Base-by-base conservation (phyloP, 2,329 filamentous ascomycete genomes). In the Sporothrix curviconia region DNA sequence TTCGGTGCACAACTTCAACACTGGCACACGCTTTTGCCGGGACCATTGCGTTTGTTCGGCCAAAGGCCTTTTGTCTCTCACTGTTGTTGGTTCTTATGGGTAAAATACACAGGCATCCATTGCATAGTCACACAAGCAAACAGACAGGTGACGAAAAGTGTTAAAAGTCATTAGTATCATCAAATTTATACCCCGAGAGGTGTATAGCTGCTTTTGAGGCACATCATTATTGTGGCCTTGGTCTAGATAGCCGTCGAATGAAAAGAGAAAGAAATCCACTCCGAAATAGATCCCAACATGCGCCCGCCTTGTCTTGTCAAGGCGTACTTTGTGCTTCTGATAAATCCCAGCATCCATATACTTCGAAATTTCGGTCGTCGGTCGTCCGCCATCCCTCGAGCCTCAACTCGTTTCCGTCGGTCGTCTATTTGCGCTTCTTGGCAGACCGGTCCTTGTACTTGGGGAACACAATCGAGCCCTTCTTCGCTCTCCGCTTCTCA, bases 381-480 rank as follows among this genome's bases (percentile, higher is more conserved):
- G n/a, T n/a, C n/a, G n/a, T n/a, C n/a, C n/a, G n/a, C n/a, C n/a
- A n/a, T n/a, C n/a, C n/a, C n/a, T n/a, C n/a, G n/a, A n/a, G n/a
- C n/a, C n/a, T n/a, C n/a, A n/a, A n/a, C n/a, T 14, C n/a, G 14
- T n/a, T 32, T 11, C 1, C 1, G 17, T 8, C 14, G 1, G 8
- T 12, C 36, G 28, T 37, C 61, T 61, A 63, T 36, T 60, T 64
- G 55, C 59, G 59, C 70, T 75, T 78, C 66, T 74, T 76, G 62
- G 71, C 73, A 62, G 74, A 69, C 61, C 76, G 75, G 58, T 82
- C 78, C 60, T 77, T 77, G 66, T 79, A 83, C 65, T 78, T 83
- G 55, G 76, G 76, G 61, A 86, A 86, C 22, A 83, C 80, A 60
- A 86, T 84, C 60, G 75, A 75, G 40, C 76, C 74, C 63, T 78